Conservation (phyloP, 257 asterid genomes). For the Scutellaria galericulata region DNA sequence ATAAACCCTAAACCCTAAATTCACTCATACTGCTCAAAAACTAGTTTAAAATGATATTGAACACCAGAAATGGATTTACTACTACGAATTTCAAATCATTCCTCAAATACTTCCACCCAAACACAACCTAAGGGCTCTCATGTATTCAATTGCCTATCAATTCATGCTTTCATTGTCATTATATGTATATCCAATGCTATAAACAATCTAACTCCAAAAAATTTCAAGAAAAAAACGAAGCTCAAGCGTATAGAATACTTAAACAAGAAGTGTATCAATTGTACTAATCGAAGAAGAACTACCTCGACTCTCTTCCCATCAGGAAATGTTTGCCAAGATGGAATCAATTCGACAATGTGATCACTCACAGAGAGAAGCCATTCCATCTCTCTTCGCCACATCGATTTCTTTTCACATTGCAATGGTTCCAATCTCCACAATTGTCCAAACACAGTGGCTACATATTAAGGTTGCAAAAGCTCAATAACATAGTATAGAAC, state of each 20-base stretch:
- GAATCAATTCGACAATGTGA: slow-evolving; percentile 78
- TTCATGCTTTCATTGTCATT: not conserved
- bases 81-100: no score
- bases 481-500: not conserved
- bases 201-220: not conserved
- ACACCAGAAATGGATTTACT: no score
- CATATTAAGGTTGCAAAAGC: slow-evolving; percentile 14
- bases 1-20: no score
- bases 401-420: slow-evolving; percentile 68
- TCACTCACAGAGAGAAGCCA: slow-evolving; percentile 87
- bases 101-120: no score
- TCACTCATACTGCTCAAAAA: no score
- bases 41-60: no score
- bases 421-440: slow-evolving; percentile 93
- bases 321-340: slow-evolving; percentile 79
- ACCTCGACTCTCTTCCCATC: slow-evolving; percentile 90
- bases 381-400: slow-evolving; percentile 96
- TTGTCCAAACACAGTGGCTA: slow-evolving; percentile 93
- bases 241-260: not conserved
- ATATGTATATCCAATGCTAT: not conserved
- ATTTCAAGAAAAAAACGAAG: not conserved
- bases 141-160: not conserved
- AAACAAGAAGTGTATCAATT: not conserved
- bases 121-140: no score
- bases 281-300: slow-evolving; percentile 16